Evolutionary conservation across 768 basidiomycete genomes (phyloP).

Genomic region (Boletellus sp.): DNA sequence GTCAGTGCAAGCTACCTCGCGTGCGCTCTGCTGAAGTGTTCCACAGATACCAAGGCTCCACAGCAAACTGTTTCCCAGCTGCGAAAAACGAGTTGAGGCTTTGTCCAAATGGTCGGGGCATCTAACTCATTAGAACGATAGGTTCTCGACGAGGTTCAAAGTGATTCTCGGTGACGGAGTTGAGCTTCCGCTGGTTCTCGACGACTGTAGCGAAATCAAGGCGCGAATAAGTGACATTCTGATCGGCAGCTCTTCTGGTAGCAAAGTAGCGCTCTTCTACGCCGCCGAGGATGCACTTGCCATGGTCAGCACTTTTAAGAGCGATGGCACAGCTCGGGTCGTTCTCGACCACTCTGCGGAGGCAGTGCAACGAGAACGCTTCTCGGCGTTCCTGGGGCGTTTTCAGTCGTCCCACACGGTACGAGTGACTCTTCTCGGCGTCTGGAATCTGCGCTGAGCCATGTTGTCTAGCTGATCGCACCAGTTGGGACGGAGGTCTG

Average conservation of each 20-base stretch:
- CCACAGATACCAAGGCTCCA: conserved; percentile 25
- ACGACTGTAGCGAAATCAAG: conserved; percentile 36
- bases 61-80: not conserved
- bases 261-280: conserved; percentile 63
- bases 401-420: conserved; percentile 55
- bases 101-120: not conserved
- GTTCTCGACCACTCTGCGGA: conserved; percentile 38
- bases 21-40: conserved; percentile 2
- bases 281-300: conserved; percentile 40
- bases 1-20: conserved; percentile 36
- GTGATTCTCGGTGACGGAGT: conserved; percentile 49
- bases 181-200: conserved; percentile 48
- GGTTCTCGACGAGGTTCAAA: conserved; percentile 36
- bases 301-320: conserved; percentile 52
- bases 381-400: conserved; percentile 46
- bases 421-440: conserved; percentile 13
- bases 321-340: conserved; percentile 48
- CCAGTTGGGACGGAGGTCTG: conserved; percentile 50
- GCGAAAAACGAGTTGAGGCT: conserved; percentile 19
- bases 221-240: conserved; percentile 36
- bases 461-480: conserved; percentile 50
- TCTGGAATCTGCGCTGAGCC: not conserved
- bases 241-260: conserved; percentile 34
- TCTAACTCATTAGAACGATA: conserved; percentile 9
- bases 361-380: conserved; percentile 42